These are phyloP conservation scores for Trametes polyzona DNA, from an alignment of 1,284 basidiomycete species.

Conservation along the genomic window DNA sequence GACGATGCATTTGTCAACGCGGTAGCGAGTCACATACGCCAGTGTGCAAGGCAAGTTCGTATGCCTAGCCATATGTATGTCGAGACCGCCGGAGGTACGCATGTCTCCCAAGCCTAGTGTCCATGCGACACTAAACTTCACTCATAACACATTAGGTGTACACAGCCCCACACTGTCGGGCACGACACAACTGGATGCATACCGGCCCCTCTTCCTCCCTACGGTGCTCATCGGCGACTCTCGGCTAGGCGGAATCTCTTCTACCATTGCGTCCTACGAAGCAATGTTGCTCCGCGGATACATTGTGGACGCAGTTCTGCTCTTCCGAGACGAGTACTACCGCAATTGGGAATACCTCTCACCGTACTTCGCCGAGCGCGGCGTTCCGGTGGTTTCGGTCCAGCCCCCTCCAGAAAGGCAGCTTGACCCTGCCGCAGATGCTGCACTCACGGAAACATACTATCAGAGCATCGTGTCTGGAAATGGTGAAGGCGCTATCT, in stretches of 20 bases:
- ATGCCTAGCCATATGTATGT: constrained; percentile 74
- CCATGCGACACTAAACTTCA: not conserved
- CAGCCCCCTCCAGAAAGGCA: constrained; percentile 62
- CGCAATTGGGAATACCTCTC: constrained; percentile 85
- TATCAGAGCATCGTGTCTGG: constrained; percentile 57
- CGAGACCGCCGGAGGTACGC: constrained; percentile 93
- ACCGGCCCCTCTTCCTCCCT: constrained; percentile 86
- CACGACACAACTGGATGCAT: constrained; percentile 84
- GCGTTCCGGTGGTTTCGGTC: constrained; percentile 62
- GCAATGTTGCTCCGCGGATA: constrained; percentile 90
- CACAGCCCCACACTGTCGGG: constrained; percentile 91
- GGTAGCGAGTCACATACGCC: constrained; percentile 64
- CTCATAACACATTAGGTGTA: constrained; percentile 61
- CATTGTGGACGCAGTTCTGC: constrained; percentile 84
- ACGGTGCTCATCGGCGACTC: constrained; percentile 89
- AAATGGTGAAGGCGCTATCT: constrained; percentile 45
- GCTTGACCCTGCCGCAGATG: constrained; percentile 54
- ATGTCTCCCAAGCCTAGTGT: too few relatives aligned
- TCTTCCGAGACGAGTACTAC: constrained; percentile 89
- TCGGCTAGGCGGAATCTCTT: constrained; percentile 92
- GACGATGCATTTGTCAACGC: constrained; percentile 74
- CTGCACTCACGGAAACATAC: constrained; percentile 65
- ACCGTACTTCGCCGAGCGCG: constrained; percentile 78
- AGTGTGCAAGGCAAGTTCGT: constrained; percentile 45
- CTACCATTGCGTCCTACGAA: constrained; percentile 93